Conservation (phyloP, 2,329 filamentous ascomycete species). For the Parastagonospora nodorum region DNA sequence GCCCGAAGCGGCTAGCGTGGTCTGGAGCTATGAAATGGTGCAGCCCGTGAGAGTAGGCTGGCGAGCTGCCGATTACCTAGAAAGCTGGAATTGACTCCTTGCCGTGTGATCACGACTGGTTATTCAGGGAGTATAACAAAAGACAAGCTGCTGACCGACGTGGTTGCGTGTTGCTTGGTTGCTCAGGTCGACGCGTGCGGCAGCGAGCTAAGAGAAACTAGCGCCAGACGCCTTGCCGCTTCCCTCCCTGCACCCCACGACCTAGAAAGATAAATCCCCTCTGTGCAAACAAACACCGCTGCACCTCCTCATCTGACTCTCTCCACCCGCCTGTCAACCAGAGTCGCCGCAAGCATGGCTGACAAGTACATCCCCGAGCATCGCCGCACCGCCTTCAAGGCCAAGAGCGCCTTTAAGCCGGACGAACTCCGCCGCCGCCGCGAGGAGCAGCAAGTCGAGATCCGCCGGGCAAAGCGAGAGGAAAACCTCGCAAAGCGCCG, state of each 20-base stretch:
- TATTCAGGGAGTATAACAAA: no score
- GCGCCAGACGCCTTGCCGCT: constrained; percentile 35
- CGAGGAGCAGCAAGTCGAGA: constrained; percentile 99
- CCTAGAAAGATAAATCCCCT: constrained; percentile 36
- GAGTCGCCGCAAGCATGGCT: constrained; percentile 70
- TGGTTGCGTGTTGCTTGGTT: constrained; percentile 6
- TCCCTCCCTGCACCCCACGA: constrained; percentile 42
- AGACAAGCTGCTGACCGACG: no score
- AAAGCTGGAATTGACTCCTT: no score
- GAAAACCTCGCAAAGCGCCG: constrained; percentile 98
- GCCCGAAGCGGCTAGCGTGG: constrained; percentile 22
- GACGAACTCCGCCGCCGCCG: constrained; percentile 97
- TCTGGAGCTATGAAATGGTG: constrained; percentile 2
- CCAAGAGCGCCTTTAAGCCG: constrained; percentile 98
- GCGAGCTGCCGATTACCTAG: constrained; percentile 7
- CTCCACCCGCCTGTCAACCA: constrained; percentile 20
- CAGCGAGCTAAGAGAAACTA: constrained; percentile 18
- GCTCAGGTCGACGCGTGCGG: constrained; percentile 18
- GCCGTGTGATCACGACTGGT: no score
- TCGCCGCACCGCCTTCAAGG: constrained; percentile 99
- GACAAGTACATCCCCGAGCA: constrained; percentile 99
- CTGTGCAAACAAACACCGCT: constrained; percentile 39
- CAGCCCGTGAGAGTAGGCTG: not conserved
- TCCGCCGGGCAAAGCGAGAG: constrained; percentile 97
- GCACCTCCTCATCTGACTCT: constrained; percentile 20